Conservation (phyloP, 2,329 filamentous ascomycete species). For the Fusarium concolor region DNA sequence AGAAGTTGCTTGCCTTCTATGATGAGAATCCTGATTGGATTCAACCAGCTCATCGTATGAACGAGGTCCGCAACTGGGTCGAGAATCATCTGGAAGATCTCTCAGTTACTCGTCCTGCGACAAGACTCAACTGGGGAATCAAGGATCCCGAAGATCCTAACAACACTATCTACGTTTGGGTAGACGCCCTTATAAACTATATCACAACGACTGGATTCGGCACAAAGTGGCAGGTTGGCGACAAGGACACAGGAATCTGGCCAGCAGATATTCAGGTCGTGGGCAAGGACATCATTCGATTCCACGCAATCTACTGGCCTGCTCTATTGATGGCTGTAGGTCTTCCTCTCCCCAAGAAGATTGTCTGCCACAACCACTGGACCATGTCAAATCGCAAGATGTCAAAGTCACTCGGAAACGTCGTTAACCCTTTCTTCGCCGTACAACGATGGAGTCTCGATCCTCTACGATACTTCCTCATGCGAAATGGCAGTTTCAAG, state of each 20-base stretch:
- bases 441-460: constrained; percentile 90
- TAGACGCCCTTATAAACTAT: constrained; percentile 96
- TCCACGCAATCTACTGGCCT: constrained; percentile 98
- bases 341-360: constrained; percentile 79
- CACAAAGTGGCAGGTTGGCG: constrained; percentile 70
- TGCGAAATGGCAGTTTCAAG: constrained; percentile 79
- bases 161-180: constrained; percentile 98
- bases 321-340: constrained; percentile 91
- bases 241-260: constrained; percentile 76
- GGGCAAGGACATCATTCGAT: constrained; percentile 95
- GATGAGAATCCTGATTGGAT: constrained; percentile 81
- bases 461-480: constrained; percentile 88
- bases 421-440: constrained; percentile 93
- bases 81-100: constrained; percentile 83
- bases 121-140: constrained; percentile 88
- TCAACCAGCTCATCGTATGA: constrained; percentile 76
- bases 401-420: constrained; percentile 95
- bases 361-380: constrained; percentile 95
- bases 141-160: constrained; percentile 83
- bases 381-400: constrained; percentile 92
- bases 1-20: constrained; percentile 85
- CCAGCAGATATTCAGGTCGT: constrained; percentile 92
- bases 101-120: constrained; percentile 84
- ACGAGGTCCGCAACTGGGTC: constrained; percentile 83
- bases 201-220: constrained; percentile 85